Percentiles rank a stretch among this genome's conserved stretches.
Evolutionary conservation across 176 grass and related monocot species (phyloP).

Genomic region (Cymbopogon citratus): DNA sequence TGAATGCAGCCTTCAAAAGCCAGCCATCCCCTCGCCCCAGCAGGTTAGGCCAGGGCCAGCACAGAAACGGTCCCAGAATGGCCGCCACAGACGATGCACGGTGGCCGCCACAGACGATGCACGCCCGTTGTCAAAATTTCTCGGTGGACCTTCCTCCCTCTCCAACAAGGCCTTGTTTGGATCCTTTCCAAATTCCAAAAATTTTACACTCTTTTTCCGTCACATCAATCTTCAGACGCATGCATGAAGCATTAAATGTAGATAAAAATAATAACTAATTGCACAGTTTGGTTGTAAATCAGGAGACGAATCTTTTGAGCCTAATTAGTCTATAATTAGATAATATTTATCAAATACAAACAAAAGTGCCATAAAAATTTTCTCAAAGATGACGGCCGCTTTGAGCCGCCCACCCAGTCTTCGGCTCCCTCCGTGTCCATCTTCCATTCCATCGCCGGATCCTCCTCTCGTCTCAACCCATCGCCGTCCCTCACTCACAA

Average conservation of each 20-base stretch:
- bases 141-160: background rate
- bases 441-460: background rate
- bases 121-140: background rate
- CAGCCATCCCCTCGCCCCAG: background rate
- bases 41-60: background rate
- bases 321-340: no score
- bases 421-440: background rate
- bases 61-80: background rate
- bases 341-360: no score
- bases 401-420: slow-evolving; percentile 38
- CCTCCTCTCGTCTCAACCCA: background rate
- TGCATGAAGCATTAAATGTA: no score
- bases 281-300: no score
- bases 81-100: background rate
- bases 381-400: slow-evolving; percentile 31
- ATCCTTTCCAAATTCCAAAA: no score
- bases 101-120: slow-evolving; percentile 3
- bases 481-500: slow-evolving; percentile 11
- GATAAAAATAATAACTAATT: no score
- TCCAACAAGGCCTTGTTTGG: no score
- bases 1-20: background rate
- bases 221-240: no score
- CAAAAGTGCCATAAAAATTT: no score
- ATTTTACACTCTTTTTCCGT: no score
- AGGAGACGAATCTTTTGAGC: no score